Evolutionary conservation across 345 rosid genomes (phyloP).

Genomic region (Eucalyptus brandiana): DNA sequence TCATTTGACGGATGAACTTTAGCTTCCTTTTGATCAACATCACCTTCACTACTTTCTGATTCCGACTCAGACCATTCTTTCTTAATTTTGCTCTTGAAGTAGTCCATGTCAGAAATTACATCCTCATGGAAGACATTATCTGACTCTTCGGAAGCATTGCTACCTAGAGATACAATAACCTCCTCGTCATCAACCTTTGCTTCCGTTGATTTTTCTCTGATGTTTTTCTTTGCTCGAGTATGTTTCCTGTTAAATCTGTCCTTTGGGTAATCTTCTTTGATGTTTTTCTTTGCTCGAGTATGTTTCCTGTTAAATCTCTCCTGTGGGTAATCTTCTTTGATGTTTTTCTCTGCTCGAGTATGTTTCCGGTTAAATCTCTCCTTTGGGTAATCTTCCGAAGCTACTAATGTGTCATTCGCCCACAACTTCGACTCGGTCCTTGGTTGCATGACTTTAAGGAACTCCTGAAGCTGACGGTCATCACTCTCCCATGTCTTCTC

Average conservation of each 20-base stretch:
- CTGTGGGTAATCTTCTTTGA: too few relatives aligned
- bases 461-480: slow-evolving; percentile 52
- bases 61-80: slow-evolving; percentile 69
- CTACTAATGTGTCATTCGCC: slow-evolving; percentile 57
- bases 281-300: too few relatives aligned
- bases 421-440: slow-evolving; percentile 66
- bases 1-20: neutral
- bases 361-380: neutral
- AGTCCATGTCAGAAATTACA: slow-evolving; percentile 73
- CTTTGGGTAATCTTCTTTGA: neutral
- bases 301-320: too few relatives aligned
- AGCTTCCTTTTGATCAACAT: neutral
- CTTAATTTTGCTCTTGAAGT: slow-evolving; percentile 81
- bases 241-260: slow-evolving; percentile 1
- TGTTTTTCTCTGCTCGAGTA: too few relatives aligned
- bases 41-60: slow-evolving; percentile 40
- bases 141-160: neutral
- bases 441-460: slow-evolving; percentile 78
- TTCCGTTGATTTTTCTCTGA: neutral
- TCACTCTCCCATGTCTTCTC: slow-evolving; percentile 19
- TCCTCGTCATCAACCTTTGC: neutral
- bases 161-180: neutral
- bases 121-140: slow-evolving; percentile 16
- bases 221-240: slow-evolving; percentile 11
- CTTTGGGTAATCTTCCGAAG: slow-evolving; percentile 5